Evolutionary conservation across 1,284 basidiomycete species (phyloP).

Genomic region (Coriolopsis trogii): DNA sequence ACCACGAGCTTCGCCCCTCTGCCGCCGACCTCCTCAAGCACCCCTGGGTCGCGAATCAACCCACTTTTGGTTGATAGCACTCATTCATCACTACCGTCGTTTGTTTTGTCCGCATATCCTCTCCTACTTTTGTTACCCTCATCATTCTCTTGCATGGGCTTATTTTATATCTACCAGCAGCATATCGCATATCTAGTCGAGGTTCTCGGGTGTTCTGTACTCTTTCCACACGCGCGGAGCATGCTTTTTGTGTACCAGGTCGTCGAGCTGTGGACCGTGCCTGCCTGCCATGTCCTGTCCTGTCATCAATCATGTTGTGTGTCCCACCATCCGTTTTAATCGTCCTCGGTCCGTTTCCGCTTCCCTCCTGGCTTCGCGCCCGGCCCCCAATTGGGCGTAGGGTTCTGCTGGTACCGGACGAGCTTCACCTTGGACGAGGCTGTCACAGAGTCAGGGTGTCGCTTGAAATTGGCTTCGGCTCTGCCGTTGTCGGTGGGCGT

Average conservation of each 20-base stretch:
- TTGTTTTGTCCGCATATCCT: background rate
- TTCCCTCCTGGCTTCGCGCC: constrained; percentile 59
- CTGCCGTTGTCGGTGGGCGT: no score
- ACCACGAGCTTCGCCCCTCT: constrained; percentile 82
- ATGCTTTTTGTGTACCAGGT: constrained; percentile 24
- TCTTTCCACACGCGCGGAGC: constrained; percentile 6
- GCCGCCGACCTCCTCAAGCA: constrained; percentile 79
- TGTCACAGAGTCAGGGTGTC: constrained; percentile 66
- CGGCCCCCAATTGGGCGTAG: constrained; percentile 92
- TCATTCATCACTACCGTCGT: constrained; percentile 7
- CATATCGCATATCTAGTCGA: constrained; percentile 18
- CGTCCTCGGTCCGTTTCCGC: constrained; percentile 47
- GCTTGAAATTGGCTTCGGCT: constrained; percentile 70
- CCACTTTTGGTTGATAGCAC: constrained; percentile 21
- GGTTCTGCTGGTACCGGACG: constrained; percentile 92
- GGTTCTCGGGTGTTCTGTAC: constrained; percentile 17
- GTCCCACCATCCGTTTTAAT: constrained; percentile 22
- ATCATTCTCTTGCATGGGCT: constrained; percentile 4
- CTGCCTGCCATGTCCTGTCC: no score
- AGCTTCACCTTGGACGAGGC: constrained; percentile 70
- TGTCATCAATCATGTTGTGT: constrained; percentile 12
- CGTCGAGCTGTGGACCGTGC: constrained; percentile 24
- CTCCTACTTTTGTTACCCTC: background rate
- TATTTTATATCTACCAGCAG: constrained; percentile 25
- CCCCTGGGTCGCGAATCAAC: constrained; percentile 58